Percentiles rank a stretch among this genome's conserved stretches.
Evolutionary conservation across 441 rosid species (phyloP).

Genomic region (Adansonia madagascariensis): DNA sequence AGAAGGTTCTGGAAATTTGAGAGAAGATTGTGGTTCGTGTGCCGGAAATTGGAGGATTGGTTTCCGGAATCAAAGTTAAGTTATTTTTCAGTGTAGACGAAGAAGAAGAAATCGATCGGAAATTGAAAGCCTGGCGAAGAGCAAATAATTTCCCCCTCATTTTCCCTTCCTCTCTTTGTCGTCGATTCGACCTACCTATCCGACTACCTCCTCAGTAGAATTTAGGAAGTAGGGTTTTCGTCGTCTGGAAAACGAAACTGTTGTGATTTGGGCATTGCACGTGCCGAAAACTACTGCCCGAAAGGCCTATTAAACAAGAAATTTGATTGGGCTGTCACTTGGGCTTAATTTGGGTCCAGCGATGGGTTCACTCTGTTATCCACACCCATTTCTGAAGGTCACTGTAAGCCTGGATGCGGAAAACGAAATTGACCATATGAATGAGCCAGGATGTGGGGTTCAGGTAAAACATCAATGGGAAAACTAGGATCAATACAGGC

Average conservation of each 20-base stretch:
- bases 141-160: constrained; percentile 12
- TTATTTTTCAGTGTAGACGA: neutral
- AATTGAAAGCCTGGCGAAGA: constrained; percentile 7
- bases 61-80: constrained; percentile 9
- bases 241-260: neutral
- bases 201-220: neutral
- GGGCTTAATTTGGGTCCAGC: neutral
- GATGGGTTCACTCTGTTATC: neutral
- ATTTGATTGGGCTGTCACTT: neutral
- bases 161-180: constrained; percentile 11
- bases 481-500: neutral
- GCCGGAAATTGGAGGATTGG: neutral
- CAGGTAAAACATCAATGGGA: constrained; percentile 29
- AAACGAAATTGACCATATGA: constrained; percentile 31
- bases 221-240: neutral
- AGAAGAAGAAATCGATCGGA: neutral
- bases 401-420: constrained; percentile 31
- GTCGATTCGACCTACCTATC: neutral
- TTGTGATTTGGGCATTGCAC: neutral
- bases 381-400: constrained; percentile 19
- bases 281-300: too few relatives aligned
- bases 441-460: constrained; percentile 40
- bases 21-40: neutral
- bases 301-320: neutral
- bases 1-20: constrained; percentile 13